Conservation (phyloP, 768 basidiomycete genomes). For the Hygrophoropsis aurantiaca region DNA sequence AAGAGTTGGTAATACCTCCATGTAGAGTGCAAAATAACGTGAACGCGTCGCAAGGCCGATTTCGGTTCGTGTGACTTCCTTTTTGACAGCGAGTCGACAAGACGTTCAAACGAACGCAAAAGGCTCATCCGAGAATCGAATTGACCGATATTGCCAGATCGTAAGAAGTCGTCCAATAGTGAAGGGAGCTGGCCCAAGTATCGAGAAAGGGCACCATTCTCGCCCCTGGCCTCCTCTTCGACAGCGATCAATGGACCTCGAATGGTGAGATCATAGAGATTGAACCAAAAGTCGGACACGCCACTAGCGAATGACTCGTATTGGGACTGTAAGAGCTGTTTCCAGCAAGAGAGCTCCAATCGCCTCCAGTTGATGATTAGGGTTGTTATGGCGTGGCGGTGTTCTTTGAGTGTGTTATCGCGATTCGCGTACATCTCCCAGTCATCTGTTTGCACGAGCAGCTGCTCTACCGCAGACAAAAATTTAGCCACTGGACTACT, state of each 20-base stretch:
- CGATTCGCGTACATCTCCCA: conserved; percentile 97
- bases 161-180: conserved; percentile 80
- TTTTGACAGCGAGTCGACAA: conserved; percentile 38
- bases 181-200: conserved; percentile 72
- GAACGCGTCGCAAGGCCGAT: conserved; percentile 46
- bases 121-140: conserved; percentile 67
- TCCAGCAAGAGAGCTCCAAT: conserved; percentile 88
- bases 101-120: conserved; percentile 64
- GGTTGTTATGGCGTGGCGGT: conserved; percentile 63
- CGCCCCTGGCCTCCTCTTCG: conserved; percentile 35
- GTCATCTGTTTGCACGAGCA: conserved; percentile 85
- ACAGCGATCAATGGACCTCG: conserved; percentile 56
- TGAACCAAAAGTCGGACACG: conserved; percentile 86
- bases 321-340: conserved; percentile 73
- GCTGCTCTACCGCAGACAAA: conserved; percentile 79
- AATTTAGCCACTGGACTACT: conserved; percentile 79
- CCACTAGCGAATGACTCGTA: conserved; percentile 41
- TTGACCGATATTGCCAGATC: conserved; percentile 79
- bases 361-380: conserved; percentile 90
- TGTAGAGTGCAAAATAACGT: conserved; percentile 60
- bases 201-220: conserved; percentile 32
- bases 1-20: conserved; percentile 66
- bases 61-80: conserved; percentile 28
- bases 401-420: conserved; percentile 73
- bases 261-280: conserved; percentile 76